phyloP scores from a whole-genome alignment of 2,329 filamentous ascomycete species.

The Alternaria postmessia region DNA sequence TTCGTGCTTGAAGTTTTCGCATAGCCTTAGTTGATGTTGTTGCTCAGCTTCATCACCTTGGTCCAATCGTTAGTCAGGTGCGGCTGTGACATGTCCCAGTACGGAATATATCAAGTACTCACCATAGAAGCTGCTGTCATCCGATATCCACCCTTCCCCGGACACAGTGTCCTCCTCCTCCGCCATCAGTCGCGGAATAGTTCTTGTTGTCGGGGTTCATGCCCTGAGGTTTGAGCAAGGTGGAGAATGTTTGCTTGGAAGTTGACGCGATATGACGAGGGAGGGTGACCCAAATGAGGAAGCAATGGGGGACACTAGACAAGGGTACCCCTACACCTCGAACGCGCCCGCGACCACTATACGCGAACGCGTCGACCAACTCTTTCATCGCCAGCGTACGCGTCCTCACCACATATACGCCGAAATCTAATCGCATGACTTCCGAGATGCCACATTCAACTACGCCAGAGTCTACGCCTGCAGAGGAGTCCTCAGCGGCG shows the following conservation, averaged over 20 bases:
- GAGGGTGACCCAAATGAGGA: slow-evolving; percentile 20
- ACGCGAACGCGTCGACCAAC: slow-evolving; percentile 26
- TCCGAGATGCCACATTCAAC: slow-evolving; percentile 57
- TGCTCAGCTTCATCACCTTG: slow-evolving; percentile 43
- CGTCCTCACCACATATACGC: slow-evolving; percentile 2
- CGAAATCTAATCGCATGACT: slow-evolving; percentile 8
- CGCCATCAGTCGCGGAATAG: slow-evolving; percentile 23
- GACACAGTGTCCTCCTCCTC: slow-evolving; percentile 39
- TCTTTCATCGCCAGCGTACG: slow-evolving; percentile 11
- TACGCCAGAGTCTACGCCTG: slow-evolving; percentile 50
- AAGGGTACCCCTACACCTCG: slow-evolving; percentile 24
- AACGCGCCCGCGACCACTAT: slow-evolving; percentile 31
- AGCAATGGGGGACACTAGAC: slow-evolving; percentile 12
- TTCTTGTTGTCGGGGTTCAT: slow-evolving; percentile 11
- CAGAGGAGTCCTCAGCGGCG: slow-evolving; percentile 46
- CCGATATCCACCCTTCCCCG: slow-evolving; percentile 48
- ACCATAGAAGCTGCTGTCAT: slow-evolving; percentile 59
- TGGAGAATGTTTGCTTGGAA: slow-evolving; percentile 3
- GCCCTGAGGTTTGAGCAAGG: slow-evolving; percentile 5
- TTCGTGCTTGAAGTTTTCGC: slow-evolving; percentile 23
- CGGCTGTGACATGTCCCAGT: background rate
- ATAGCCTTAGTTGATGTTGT: slow-evolving; percentile 28
- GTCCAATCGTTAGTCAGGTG: slow-evolving; percentile 14
- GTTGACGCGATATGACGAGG: slow-evolving; percentile 18
- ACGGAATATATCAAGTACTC: slow-evolving; percentile 15